phyloP scores from a whole-genome alignment of 148 eudicot species.

The Silene latifolia region DNA sequence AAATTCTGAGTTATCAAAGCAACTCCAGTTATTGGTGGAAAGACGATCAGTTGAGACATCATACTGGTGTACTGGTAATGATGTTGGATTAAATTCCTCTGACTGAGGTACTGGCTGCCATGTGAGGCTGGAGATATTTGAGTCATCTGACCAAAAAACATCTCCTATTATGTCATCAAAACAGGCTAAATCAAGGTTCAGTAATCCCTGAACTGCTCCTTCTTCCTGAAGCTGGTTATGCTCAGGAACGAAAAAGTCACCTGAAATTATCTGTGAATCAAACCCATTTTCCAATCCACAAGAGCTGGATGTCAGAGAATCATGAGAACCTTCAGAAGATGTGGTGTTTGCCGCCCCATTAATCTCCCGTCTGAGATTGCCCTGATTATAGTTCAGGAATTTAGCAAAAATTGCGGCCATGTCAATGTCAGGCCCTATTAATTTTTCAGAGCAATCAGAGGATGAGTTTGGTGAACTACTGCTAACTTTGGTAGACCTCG shows the following conservation, averaged over 20 bases:
- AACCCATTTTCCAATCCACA: conserved; percentile 26
- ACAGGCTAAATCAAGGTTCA: conserved; percentile 28
- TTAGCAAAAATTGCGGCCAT: conserved; percentile 78
- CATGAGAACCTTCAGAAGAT: conserved; percentile 38
- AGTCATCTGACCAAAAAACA: conserved; percentile 40
- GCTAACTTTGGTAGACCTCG: conserved; percentile 18
- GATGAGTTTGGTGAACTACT: conserved; percentile 7
- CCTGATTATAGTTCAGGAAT: conserved; percentile 43
- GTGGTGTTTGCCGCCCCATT: conserved; percentile 22
- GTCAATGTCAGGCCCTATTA: conserved; percentile 46
- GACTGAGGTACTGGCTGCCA: conserved; percentile 42
- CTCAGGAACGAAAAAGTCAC: conserved; percentile 25
- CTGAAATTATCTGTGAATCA: conserved; percentile 23
- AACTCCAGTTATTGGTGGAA: conserved; percentile 48
- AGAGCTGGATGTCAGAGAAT: conserved; percentile 28
- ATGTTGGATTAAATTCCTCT: conserved; percentile 45
- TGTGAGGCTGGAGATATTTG: conserved; percentile 32
- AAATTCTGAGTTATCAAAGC: conserved; percentile 43
- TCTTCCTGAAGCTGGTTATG: conserved; percentile 24
- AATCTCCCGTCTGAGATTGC: conserved; percentile 9
- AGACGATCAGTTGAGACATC: conserved; percentile 26
- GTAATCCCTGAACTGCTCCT: conserved; percentile 30
- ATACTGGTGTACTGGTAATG: conserved; percentile 33
- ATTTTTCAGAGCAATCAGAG: conserved; percentile 15
- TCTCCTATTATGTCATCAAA: conserved; percentile 48